A percentile compares a stretch with the other conserved stretches of the same genome.
phyloP scores from a whole-genome alignment of 106 monocot species.

The Platanthera guangdongensis region DNA sequence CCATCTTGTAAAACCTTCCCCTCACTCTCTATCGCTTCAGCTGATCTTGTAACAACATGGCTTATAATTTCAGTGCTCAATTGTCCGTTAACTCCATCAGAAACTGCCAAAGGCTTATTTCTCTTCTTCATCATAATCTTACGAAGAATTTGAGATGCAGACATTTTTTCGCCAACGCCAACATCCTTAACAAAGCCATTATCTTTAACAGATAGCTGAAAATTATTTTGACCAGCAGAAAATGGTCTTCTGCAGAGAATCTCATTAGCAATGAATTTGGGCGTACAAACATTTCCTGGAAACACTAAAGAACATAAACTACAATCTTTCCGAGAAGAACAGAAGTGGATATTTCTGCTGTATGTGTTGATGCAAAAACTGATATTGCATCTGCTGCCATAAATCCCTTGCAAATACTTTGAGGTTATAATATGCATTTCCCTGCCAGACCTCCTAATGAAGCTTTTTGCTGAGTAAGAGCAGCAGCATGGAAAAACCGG shows the following conservation, averaged over 20 bases:
- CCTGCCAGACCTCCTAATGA: constrained; percentile 7
- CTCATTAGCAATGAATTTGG: constrained; percentile 16
- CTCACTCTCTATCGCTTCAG: constrained; percentile 7
- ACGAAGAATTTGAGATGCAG: constrained; percentile 15
- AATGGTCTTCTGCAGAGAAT: constrained; percentile 12
- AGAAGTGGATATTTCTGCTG: constrained; percentile 10
- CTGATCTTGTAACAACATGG: background rate
- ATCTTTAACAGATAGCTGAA: constrained; percentile 11
- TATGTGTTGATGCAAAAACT: constrained; percentile 7
- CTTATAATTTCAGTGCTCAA: constrained; percentile 11
- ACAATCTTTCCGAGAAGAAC: background rate
- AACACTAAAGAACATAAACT: background rate
- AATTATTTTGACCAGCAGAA: constrained; percentile 14
- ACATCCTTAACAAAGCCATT: constrained; percentile 16
- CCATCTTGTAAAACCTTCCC: constrained; percentile 6
- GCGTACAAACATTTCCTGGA: constrained; percentile 7
- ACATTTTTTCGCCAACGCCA: constrained; percentile 11
- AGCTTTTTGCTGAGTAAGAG: constrained; percentile 12
- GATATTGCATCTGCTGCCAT: background rate
- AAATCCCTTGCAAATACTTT: constrained; percentile 10
- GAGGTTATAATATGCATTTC: constrained; percentile 14
- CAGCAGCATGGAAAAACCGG: constrained; percentile 19
- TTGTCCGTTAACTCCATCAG: constrained; percentile 19
- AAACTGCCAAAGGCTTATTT: constrained; percentile 16
- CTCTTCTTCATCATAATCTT: constrained; percentile 21